Percentiles rank a stretch among this genome's conserved stretches.
phyloP scores from a whole-genome alignment of 257 asterid genomes.

The Lavandula angustifolia region DNA sequence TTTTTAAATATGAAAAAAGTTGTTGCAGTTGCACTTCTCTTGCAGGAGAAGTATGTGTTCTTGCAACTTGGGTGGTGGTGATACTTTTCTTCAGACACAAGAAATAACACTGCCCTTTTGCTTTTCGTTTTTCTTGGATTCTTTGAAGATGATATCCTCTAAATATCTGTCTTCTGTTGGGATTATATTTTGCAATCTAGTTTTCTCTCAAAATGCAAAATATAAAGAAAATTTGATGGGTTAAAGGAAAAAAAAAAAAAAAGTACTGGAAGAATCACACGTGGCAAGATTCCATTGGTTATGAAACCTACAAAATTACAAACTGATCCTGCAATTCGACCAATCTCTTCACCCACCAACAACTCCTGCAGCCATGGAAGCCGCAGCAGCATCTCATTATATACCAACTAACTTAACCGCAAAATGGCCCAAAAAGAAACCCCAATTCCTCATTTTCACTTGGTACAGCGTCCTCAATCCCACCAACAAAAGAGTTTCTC shows the following conservation, averaged over 20 bases:
- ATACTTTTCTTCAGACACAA: conserved; percentile 32
- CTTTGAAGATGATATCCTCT: too few relatives aligned
- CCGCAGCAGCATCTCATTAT: conserved; percentile 27
- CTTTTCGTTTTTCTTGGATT: not conserved
- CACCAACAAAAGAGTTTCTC: conserved; percentile 33
- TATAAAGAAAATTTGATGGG: too few relatives aligned
- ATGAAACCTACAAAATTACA: not conserved
- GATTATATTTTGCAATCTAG: too few relatives aligned
- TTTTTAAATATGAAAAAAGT: not conserved
- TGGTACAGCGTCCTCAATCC: conserved; percentile 30
- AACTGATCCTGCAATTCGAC: conserved; percentile 21
- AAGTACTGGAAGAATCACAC: not conserved
- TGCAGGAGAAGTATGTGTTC: not conserved
- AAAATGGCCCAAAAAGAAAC: conserved; percentile 35
- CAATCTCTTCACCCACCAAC: conserved; percentile 26
- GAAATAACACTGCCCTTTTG: not conserved
- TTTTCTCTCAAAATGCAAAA: too few relatives aligned
- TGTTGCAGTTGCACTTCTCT: not conserved
- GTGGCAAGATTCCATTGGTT: conserved; percentile 27
- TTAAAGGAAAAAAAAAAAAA: too few relatives aligned
- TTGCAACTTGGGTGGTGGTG: not conserved
- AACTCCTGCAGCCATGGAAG: conserved; percentile 44
- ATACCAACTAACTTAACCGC: conserved; percentile 36
- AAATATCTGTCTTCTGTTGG: too few relatives aligned
- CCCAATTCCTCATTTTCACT: conserved; percentile 37